Percentiles rank a stretch among this genome's conserved stretches.
phyloP scores from a whole-genome alignment of 2,329 filamentous ascomycete species.

The Sclerotinia spermophila region DNA sequence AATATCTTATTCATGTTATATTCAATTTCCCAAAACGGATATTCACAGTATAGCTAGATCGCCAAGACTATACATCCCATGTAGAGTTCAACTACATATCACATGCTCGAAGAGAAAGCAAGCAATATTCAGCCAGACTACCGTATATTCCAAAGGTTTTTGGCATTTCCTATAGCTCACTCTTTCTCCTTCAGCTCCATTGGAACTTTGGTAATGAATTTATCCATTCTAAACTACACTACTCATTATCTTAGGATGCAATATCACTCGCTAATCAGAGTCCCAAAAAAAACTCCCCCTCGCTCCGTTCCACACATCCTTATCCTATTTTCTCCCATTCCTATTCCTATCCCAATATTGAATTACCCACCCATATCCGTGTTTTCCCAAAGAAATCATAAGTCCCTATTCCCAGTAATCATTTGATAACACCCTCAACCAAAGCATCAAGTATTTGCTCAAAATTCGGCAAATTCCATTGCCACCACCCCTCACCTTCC shows the following conservation, averaged over 20 bases:
- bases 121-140: background rate
- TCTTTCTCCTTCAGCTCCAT: background rate
- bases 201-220: background rate
- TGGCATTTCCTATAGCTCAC: background rate
- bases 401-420: background rate
- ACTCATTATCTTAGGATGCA: conserved; percentile 1
- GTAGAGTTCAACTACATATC: background rate
- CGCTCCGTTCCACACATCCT: background rate
- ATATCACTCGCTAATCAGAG: conserved; percentile 5
- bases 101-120: background rate
- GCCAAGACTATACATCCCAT: background rate
- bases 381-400: background rate
- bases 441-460: conserved; percentile 35
- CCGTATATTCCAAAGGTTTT: background rate
- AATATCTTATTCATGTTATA: background rate
- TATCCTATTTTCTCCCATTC: background rate
- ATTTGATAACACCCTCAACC: conserved; percentile 35
- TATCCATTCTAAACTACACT: background rate
- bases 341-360: background rate
- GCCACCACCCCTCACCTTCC: conserved; percentile 26
- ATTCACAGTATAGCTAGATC: background rate
- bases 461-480: conserved; percentile 31
- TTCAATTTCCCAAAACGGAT: background rate
- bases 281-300: conserved; percentile 6
- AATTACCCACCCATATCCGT: conserved; percentile 4